Base-by-base conservation (phyloP, 768 basidiomycete genomes). In the Tylopilus sp. region DNA sequence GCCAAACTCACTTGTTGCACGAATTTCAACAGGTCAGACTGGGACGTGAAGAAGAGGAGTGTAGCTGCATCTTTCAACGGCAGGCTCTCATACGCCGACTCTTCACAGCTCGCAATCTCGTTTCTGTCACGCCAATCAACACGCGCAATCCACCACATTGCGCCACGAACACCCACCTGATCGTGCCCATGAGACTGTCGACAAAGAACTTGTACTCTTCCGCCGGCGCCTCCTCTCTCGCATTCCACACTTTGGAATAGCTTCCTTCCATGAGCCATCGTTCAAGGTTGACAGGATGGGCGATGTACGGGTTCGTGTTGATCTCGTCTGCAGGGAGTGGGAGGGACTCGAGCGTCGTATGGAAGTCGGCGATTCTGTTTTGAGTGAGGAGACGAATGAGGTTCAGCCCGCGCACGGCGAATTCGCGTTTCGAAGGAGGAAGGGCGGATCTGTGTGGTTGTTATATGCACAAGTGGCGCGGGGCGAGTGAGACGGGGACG, bases 261-360 rank as follows among this genome's bases (percentile, higher is more conserved):
- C 88, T 89, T 35, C 95, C 95, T 69, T 98, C 95, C 95, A 99
- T 99, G 40, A 98, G 79, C 91, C 95, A 98, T 44, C 89, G 79
- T 69, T 99, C 95, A 54, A 95, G 82, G 67, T 94, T 90, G 51
- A 94, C 86, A 12, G 91, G 90, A 66, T 93, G 92, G 47, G 80
- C 78, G 62, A 94, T 83, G 66, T 77, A 91, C 6, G 83, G 80
- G 66, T 88, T 88, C 28, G 81, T 75, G 26, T 76, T 72, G 54
- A 86, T 83, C 40, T 78, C 78, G 56, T 86, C 85, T 0, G 87
- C 82, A 38, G 82, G 79, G 31, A 82, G 66, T 2, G 85, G 85
- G 26, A 99, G 80, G 33, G 91, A 89, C 69, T 99, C 95, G 43
- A 99, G 82, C 12, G 92, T 86, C 20, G 94, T 97, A 70, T 99